These are phyloP conservation scores for Nepenthes mirabilis DNA, from an alignment of 148 eudicot genomes.

Conservation along the genomic window DNA sequence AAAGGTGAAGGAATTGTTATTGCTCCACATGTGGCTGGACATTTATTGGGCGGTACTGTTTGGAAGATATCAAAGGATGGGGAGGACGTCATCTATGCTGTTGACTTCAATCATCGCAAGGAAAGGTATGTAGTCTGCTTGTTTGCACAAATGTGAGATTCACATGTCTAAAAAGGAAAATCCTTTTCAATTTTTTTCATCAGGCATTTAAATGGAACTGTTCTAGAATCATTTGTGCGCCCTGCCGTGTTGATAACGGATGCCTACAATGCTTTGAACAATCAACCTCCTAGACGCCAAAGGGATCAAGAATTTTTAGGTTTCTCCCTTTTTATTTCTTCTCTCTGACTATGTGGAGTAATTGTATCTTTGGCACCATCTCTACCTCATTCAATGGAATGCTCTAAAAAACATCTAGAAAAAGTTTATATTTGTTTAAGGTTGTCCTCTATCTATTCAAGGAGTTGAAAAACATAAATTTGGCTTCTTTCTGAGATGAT, in stretches of 20 bases:
- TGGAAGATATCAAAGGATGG: conserved; percentile 98
- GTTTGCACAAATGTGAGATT: background rate
- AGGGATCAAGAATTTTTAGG: conserved; percentile 92
- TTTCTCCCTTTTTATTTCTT: conserved; percentile 7
- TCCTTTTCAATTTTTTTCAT: conserved; percentile 14
- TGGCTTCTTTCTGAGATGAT: background rate
- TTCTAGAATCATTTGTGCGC: conserved; percentile 79
- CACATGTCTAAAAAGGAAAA: background rate
- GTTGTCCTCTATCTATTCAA: background rate
- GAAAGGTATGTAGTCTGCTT: conserved; percentile 46
- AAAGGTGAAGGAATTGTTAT: conserved; percentile 98
- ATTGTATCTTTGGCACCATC: conserved; percentile 1
- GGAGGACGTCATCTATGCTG: conserved; percentile 92
- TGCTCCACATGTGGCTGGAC: conserved; percentile 96
- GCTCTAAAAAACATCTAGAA: background rate
- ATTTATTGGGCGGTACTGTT: conserved; percentile 86
- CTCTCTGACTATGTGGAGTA: background rate
- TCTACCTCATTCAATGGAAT: conserved; percentile 5
- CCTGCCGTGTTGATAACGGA: conserved; percentile 97
- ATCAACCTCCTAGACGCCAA: conserved; percentile 88
- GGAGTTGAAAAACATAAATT: no score
- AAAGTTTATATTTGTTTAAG: background rate
- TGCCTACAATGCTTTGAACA: conserved; percentile 87
- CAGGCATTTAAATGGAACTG: conserved; percentile 98
- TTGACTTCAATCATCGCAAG: conserved; percentile 96